Base-by-base conservation (phyloP, 179 eudicot species). In the Amaranthus tricolor region DNA sequence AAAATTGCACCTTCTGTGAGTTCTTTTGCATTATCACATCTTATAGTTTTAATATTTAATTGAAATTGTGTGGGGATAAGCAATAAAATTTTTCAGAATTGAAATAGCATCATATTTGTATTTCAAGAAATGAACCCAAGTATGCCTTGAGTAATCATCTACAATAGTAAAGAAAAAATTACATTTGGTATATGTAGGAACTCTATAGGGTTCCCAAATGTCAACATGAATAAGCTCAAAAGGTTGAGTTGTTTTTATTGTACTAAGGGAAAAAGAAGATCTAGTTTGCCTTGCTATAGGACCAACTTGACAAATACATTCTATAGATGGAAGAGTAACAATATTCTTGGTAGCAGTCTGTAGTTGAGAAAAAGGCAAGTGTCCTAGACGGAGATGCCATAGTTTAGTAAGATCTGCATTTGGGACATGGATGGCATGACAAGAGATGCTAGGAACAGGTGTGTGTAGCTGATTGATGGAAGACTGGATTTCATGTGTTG, bases 21-120 rank as follows among this genome's bases (percentile, higher is more conserved):
- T 8, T 72, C 66, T 2, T 45, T 6, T 0, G 56, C 69, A 71
- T 71, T 73, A 5, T 74, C 76, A 40, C n/a, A 24, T 16, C 70
- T 62, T 0, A 74, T 24, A 1, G 1, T 8, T 4, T 48, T 19
- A 8, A 72, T 13, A 6, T 13, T 45, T 0, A 0, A 8, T 0
- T 20, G 3, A 9, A 72, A 59, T 19, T 72, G 75, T 5, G 57
- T 72, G 5, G 10, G 12, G n/a, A n/a, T n/a, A n/a, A n/a, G n/a
- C n/a, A n/a, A n/a, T n/a, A n/a, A n/a, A n/a, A n/a, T n/a, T n/a
- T 48, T 10, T 19, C 0, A 59, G 19, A 0, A 60, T 4, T 8
- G 4, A 13, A 2, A 21, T 13, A 8, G n/a, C 53, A 51, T 74
- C 53, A 16, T 11, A 15, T 44, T 63, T 74, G 8, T 16, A 0